Conservation (phyloP, 257 asterid species). For the Salvia splendens region DNA sequence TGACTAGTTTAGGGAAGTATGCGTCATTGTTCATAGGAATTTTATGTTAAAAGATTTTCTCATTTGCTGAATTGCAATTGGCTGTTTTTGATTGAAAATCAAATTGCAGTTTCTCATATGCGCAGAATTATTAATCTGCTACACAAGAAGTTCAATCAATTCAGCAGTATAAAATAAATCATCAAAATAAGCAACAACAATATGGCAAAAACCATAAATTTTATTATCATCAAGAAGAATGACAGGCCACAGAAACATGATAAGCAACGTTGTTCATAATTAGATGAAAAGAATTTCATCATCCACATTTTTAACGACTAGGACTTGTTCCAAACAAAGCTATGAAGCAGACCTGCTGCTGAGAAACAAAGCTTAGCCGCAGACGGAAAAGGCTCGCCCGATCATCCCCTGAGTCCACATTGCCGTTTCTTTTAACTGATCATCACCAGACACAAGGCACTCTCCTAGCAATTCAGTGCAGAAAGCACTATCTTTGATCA, state of each 20-base stretch:
- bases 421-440: conserved; percentile 82
- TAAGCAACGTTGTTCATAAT: conserved; percentile 28
- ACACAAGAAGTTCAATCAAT: neutral
- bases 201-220: neutral
- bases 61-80: too few relatives aligned
- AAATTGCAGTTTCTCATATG: neutral
- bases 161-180: too few relatives aligned
- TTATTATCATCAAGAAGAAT: neutral
- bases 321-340: conserved; percentile 18
- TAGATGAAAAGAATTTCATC: conserved; percentile 47
- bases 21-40: too few relatives aligned
- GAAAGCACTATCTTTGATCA: conserved; percentile 54
- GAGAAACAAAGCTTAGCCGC: conserved; percentile 44
- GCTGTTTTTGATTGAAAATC: neutral
- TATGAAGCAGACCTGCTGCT: conserved; percentile 32
- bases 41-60: too few relatives aligned
- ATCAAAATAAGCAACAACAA: too few relatives aligned
- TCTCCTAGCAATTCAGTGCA: conserved; percentile 61
- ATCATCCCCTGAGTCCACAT: conserved; percentile 92
- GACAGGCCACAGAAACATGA: conserved; percentile 22
- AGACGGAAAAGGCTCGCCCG: conserved; percentile 60
- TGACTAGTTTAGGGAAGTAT: too few relatives aligned
- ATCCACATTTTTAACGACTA: conserved; percentile 28
- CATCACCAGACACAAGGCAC: conserved; percentile 80
- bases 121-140: neutral